Base-by-base conservation (phyloP, 1,139 yeast genomes). In the Pichia kudriavzevii region DNA sequence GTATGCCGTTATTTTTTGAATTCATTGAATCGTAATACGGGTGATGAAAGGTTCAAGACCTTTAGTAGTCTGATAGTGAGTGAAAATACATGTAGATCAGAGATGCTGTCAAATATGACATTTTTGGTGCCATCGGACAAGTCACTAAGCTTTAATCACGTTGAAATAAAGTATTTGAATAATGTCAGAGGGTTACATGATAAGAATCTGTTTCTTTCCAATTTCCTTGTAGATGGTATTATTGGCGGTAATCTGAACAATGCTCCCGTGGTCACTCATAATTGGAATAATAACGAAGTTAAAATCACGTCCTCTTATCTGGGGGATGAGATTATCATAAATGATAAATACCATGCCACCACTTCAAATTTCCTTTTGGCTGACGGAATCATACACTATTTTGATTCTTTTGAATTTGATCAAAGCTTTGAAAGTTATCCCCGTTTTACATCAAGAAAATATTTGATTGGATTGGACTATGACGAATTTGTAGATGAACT, bases 401-500 rank as follows among this genome's bases (percentile, higher is more conserved):
- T 80, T 47, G 55, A 61, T 17, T n/a, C n/a, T n/a, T n/a, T n/a
- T n/a, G n/a, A n/a, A n/a, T n/a, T n/a, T n/a, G 47, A 59, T 15
- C 29, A 60, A 12, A 38, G 58, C 16, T 59, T 72, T 39, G 57
- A 73, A 28, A 47, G 58, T 1, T 73, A 83, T 59, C 39, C 39
- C 9, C 5, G 18, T 8, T 43, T 30, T 13, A 75, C 76, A n/a
- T 81, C 88, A 0, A 67, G 80, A 44, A 85, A 80, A 52, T 75
- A 82, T 35, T 60, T 88, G 7, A 67, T 72, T 47, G 95, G 94
- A 0, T 58, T 87, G 39, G 77, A 75, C 40, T 78, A 75, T 33
- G 66, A 79, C 2, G 66, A 66, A 21, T 78, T 84, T 54, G 93
- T 82, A 3, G 67, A 71, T 16, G 95, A 85, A 50, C 50, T 85